These are phyloP conservation scores for Zizania latifolia DNA, from an alignment of 176 grass and related monocot species.

Conservation along the genomic window DNA sequence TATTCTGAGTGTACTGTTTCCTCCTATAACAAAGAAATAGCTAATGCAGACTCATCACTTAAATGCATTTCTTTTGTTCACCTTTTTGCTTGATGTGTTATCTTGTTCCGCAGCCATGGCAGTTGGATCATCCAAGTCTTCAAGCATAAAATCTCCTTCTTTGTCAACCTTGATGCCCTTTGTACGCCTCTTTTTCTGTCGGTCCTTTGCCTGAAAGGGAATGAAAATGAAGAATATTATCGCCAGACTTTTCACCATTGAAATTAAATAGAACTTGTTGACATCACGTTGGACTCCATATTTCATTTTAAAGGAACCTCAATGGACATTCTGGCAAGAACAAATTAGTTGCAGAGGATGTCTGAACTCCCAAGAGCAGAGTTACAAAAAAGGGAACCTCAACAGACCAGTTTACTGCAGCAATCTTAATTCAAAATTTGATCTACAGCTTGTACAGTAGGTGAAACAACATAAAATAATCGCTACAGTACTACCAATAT, in stretches of 20 bases:
- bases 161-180: conserved; percentile 88
- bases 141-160: conserved; percentile 79
- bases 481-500: background rate
- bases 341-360: background rate
- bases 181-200: conserved; percentile 70
- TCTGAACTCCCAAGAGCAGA: background rate
- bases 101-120: conserved; percentile 51
- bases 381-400: background rate
- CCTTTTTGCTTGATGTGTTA: conserved; percentile 71
- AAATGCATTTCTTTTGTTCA: conserved; percentile 21
- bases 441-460: too few relatives aligned
- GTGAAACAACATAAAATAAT: too few relatives aligned
- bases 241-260: background rate
- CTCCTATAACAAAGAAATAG: background rate
- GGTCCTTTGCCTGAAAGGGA: conserved; percentile 72
- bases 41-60: background rate
- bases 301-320: background rate
- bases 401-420: background rate
- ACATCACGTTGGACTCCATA: background rate
- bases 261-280: background rate
- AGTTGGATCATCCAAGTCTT: conserved; percentile 61
- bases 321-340: background rate
- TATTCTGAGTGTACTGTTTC: background rate
- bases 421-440: background rate
- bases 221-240: background rate